Percentiles rank a stretch among this genome's conserved stretches.
phyloP scores from a whole-genome alignment of 768 basidiomycete species.

The Lactarius indigo region DNA sequence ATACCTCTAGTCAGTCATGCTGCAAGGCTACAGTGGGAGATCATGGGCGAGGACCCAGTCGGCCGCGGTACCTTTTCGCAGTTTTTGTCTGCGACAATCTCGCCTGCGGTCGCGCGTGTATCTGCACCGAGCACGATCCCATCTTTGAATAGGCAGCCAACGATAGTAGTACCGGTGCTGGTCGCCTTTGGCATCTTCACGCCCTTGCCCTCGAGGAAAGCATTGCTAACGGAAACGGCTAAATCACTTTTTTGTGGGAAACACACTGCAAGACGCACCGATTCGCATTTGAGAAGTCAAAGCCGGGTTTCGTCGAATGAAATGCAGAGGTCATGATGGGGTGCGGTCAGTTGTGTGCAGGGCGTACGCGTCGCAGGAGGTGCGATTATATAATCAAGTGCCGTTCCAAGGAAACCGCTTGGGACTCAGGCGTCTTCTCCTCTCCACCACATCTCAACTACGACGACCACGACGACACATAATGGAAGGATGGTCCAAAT shows the following conservation, averaged over 20 bases:
- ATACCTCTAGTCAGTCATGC: neutral
- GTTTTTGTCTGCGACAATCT: constrained; percentile 98
- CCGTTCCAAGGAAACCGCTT: constrained; percentile 2
- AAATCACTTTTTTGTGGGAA: neutral
- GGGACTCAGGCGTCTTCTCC: neutral
- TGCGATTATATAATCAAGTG: constrained; percentile 8
- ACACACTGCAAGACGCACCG: constrained; percentile 58
- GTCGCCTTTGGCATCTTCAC: constrained; percentile 77
- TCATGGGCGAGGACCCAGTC: neutral
- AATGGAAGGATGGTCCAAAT: constrained; percentile 62
- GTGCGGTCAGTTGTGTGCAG: neutral
- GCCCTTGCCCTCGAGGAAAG: constrained; percentile 67
- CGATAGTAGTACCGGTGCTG: constrained; percentile 96
- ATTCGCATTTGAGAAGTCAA: constrained; percentile 74
- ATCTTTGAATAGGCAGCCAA: constrained; percentile 89
- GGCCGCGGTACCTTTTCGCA: constrained; percentile 82
- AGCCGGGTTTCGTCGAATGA: constrained; percentile 50
- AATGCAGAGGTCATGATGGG: constrained; percentile 44
- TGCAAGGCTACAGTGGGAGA: neutral
- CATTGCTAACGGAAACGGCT: constrained; percentile 48
- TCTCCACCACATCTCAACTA: constrained; percentile 7
- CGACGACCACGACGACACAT: constrained; percentile 11
- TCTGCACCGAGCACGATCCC: constrained; percentile 96
- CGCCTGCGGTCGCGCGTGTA: constrained; percentile 91
- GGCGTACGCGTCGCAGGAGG: constrained; percentile 20